These are phyloP conservation scores for Thamnidium elegans DNA, from an alignment of 192 early-diverging fungal species.

Conservation along the genomic window DNA sequence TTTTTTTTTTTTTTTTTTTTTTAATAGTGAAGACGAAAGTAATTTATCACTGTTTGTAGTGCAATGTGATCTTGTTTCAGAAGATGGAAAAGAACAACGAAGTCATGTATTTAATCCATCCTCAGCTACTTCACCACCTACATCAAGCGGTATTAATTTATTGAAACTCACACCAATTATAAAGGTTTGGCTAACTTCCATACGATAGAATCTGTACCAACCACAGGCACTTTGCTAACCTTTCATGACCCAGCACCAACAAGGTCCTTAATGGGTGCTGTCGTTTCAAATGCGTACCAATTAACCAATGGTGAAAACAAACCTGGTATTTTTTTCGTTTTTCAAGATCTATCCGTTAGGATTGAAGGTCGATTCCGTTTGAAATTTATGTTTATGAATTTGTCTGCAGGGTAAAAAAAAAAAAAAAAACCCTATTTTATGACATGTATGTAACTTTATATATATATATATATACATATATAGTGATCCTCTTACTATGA, in stretches of 20 bases:
- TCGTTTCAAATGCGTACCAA: slow-evolving; percentile 21
- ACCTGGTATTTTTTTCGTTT: slow-evolving; percentile 65
- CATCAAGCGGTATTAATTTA: not conserved
- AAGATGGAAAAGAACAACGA: slow-evolving; percentile 30
- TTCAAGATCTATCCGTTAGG: slow-evolving; percentile 75
- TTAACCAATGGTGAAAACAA: slow-evolving; percentile 7
- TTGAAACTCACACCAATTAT: too few relatives aligned
- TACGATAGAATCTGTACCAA: not conserved
- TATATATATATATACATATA: not conserved
- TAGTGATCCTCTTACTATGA: slow-evolving; percentile 24
- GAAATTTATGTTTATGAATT: slow-evolving; percentile 63
- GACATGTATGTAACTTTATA: not conserved
- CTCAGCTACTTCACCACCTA: not conserved
- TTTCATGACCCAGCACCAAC: slow-evolving; percentile 22
- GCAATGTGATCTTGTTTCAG: slow-evolving; percentile 32
- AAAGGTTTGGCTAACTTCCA: too few relatives aligned
- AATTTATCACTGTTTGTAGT: slow-evolving; percentile 31
- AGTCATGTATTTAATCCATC: slow-evolving; percentile 39
- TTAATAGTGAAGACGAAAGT: slow-evolving; percentile 4
- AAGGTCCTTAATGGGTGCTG: slow-evolving; percentile 19
- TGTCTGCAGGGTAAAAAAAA: slow-evolving; percentile 37
- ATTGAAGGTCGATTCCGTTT: slow-evolving; percentile 70
- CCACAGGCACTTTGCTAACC: slow-evolving; percentile 5
- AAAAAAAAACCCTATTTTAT: not conserved
- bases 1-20: not conserved